Base-by-base conservation (phyloP, 768 basidiomycete species). In the Mycena galericulata region DNA sequence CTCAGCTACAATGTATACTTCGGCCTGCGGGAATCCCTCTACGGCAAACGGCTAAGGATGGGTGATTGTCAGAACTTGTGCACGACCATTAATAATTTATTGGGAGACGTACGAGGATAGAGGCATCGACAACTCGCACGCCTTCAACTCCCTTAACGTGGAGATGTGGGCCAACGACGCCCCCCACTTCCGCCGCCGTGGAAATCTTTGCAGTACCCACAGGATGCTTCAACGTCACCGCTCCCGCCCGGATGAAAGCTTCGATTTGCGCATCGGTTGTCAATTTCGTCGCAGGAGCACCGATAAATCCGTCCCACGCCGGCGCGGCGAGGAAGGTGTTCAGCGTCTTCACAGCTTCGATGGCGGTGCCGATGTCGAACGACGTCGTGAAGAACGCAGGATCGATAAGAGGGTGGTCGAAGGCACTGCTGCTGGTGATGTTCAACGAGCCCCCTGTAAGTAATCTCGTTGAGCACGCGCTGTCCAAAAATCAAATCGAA, bases 1-100 rank as follows among this genome's bases (percentile, higher is more conserved):
- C 49, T 75, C 75, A 4, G 75, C 75, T 17, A 75, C 11, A 27
- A 70, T 61, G 43, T 74, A 74, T 1, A 71, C 62, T 40, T 72
- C 59, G 4, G 53, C 74, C 43, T 75, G 73, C n/a, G 74, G 67
- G 24, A 43, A 68, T 1, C 67, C 62, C 12, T 54, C 67, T 1
- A 43, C 36, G 7, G 67, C 54, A 22, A 18, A 30, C 7, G 67
- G 67, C 67, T 62, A n/a, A n/a, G 17, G 2, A 17, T 3, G 2
- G 34, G 15, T 5, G 7, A 46, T 53, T 29, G 20, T 17, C 5
- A 24, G n/a, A n/a, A 24, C 5, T 18, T 17, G 27, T 20, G n/a
- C n/a, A n/a, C n/a, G n/a, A n/a, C n/a, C n/a, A n/a, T n/a, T n/a
- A 24, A 10, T 22, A 8, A 5, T 22, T 15, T 17, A 30, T 3